Percentiles rank a stretch among this genome's conserved stretches.
Evolutionary conservation across 169 alveolate genomes (phyloP).

Genomic region (Perkinsus marinus): DNA sequence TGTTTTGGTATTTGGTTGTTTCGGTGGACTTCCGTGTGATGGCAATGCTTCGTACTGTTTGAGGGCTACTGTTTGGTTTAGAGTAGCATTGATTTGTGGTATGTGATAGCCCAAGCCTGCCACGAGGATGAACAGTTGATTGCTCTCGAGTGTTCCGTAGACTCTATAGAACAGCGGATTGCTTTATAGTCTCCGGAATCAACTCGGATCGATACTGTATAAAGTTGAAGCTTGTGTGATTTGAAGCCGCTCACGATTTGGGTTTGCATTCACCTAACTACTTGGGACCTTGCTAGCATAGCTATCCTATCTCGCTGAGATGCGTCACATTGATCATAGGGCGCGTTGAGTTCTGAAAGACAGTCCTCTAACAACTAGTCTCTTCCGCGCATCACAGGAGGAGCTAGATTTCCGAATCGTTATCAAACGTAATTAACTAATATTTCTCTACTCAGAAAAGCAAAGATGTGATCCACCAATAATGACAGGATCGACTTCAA

Average conservation of each 20-base stretch:
- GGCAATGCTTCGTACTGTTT: no score
- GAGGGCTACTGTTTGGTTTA: no score
- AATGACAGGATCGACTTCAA: background rate
- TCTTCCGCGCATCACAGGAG: no score
- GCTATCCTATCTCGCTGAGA: background rate
- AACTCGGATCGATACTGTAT: background rate
- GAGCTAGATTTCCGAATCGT: no score
- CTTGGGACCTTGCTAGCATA: background rate
- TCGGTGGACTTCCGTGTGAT: no score
- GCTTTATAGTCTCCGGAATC: background rate
- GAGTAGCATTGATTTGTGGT: no score
- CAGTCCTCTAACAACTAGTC: background rate
- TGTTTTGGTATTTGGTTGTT: no score
- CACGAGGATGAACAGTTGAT: no score
- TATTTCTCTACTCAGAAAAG: background rate
- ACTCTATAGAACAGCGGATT: background rate
- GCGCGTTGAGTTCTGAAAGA: background rate
- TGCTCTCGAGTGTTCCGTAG: no score
- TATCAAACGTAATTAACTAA: no score
- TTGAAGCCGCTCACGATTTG: background rate
- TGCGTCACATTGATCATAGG: background rate
- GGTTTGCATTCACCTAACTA: background rate
- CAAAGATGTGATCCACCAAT: background rate
- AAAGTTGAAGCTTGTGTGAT: background rate
- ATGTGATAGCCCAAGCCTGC: no score